A percentile compares a stretch with the other conserved stretches of the same genome.
These are phyloP conservation scores for Vanrija humicola DNA, from an alignment of 1,284 basidiomycete species.

Conservation along the genomic window DNA sequence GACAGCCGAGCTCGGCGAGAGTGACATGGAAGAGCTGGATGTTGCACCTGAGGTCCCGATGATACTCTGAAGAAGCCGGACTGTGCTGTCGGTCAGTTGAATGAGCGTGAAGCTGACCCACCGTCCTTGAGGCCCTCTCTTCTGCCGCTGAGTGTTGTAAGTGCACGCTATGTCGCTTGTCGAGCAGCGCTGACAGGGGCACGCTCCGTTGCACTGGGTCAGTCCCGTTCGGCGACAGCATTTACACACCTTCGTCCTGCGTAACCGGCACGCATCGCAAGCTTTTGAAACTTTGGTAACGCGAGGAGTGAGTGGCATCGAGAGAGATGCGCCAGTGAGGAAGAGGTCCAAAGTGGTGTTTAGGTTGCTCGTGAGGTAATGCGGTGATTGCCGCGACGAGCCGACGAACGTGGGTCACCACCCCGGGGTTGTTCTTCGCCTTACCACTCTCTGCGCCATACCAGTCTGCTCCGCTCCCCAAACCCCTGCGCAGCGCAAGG, in stretches of 20 bases:
- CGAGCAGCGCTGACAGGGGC: background rate
- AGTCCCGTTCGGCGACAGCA: background rate
- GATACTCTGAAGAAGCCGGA: background rate
- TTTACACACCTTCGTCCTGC: background rate
- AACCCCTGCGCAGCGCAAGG: too few species aligned
- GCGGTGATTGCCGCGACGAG: too few species aligned
- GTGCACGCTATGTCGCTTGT: conserved; percentile 1
- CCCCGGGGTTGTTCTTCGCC: too few species aligned
- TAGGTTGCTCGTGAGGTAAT: too few species aligned
- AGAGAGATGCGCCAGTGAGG: too few species aligned
- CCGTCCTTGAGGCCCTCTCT: background rate
- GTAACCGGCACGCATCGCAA: background rate
- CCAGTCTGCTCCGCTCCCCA: too few species aligned
- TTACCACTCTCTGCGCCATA: too few species aligned
- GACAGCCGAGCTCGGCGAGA: background rate
- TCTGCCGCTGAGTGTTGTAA: background rate
- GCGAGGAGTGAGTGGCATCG: too few species aligned
- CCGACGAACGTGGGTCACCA: too few species aligned
- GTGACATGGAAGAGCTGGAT: too few species aligned
- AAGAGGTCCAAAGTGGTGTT: too few species aligned
- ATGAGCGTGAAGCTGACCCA: background rate
- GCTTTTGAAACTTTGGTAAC: background rate
- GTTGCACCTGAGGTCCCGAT: background rate
- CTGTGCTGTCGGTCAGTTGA: background rate
- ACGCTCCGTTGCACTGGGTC: background rate